Base-by-base conservation (phyloP, 2,329 filamentous ascomycete genomes). In the Arachnomyces sp. region DNA sequence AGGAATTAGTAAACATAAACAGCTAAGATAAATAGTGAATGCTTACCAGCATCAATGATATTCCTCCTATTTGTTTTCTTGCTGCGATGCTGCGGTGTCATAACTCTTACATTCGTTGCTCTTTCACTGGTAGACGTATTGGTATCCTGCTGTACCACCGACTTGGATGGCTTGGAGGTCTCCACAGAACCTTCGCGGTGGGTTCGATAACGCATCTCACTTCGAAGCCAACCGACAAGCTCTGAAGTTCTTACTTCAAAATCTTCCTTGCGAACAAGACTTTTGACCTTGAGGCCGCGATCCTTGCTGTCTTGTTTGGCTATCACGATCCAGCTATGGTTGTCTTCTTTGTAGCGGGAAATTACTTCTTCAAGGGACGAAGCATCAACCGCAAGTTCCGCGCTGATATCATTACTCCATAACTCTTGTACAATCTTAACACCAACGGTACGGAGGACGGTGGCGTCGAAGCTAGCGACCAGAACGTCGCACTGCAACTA, bases 61-160 rank as follows among this genome's bases (percentile, higher is more conserved):
- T 81, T 81, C 55, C 81, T 80, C 39, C 90, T 80, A 63, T 94
- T 95, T 47, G 83, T 84, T 67, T 95, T 96, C 64, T 94, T 95
- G 61, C 81, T 87, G 52, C 82, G 80, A 36, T 87, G 89, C 42
- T 85, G 82, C 1, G 84, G 79, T 4, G 88, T 75, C 3, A 95
- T 73, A n/a, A 96, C 82, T 44, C 84, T 81, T 34, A 96, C 88
- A 41, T 90, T 83, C 50, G 83, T 81, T 43, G 79, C 73, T 40
- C 72, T 65, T 32, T 76, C 67, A 39, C 46, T 57, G 1, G 58
- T 51, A 2, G 54, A 34, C 42, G 46, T 32, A 17, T 49, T 51
- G 2, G 53, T 28, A 28, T 71, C 66, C 33, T 64, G 59, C 31
- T 67, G 67, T 38, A 59, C 67, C 8, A 58, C 53, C 48, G 54